Evolutionary conservation across 140 eudicot genomes (phyloP).

Genomic region (Flaveria floridana): DNA sequence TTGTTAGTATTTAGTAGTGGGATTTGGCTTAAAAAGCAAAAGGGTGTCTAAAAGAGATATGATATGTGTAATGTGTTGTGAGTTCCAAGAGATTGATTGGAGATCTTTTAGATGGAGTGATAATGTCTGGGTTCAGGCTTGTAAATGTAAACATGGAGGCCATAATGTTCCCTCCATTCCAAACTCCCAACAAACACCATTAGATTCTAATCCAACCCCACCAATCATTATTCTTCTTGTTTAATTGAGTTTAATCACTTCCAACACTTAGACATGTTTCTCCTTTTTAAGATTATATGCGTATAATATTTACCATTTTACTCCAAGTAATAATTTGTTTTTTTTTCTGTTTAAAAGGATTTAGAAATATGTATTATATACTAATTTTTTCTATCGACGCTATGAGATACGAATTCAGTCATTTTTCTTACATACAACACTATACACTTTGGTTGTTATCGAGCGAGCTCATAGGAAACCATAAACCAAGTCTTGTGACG

Average conservation of each 20-base stretch:
- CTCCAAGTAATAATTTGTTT: conserved; percentile 24
- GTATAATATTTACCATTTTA: conserved; percentile 24
- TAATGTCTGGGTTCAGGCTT: conserved; percentile 43
- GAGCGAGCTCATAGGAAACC: too few species aligned
- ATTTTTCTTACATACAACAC: too few species aligned
- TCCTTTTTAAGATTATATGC: conserved; percentile 23
- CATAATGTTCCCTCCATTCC: conserved; percentile 75
- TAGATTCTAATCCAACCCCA: conserved; percentile 40
- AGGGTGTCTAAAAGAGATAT: conserved; percentile 20
- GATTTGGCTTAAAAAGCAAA: conserved; percentile 27
- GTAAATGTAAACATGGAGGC: conserved; percentile 67
- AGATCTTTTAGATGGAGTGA: conserved; percentile 46
- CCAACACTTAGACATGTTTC: conserved; percentile 27
- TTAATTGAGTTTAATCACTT: conserved; percentile 30
- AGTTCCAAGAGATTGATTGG: conserved; percentile 54
- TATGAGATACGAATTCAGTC: too few species aligned
- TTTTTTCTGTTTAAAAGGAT: background rate
- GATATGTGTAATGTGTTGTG: conserved; percentile 35
- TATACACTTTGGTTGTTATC: too few species aligned
- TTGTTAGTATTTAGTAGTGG: background rate
- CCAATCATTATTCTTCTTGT: conserved; percentile 32
- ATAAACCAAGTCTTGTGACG: too few species aligned
- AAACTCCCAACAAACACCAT: conserved; percentile 49
- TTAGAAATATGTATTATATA: too few species aligned
- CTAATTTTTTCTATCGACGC: too few species aligned